Conservation (phyloP, 2,329 filamentous ascomycete genomes). For the Helotiales sp. region DNA sequence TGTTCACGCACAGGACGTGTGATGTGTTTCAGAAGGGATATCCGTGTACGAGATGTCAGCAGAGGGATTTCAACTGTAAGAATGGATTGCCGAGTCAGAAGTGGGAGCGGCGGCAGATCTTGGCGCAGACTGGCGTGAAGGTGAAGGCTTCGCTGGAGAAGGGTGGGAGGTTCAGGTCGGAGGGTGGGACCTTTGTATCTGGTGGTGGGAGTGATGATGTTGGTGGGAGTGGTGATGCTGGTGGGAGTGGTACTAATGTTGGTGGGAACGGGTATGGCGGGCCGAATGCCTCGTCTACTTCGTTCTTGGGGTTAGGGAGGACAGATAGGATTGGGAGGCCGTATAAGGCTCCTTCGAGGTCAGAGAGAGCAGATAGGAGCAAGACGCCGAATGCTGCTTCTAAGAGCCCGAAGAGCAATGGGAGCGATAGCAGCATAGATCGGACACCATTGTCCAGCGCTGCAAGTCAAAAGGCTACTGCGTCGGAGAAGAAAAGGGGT, state of each 20-base stretch:
- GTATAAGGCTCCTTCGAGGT: too few relatives aligned
- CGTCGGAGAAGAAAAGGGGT: too few relatives aligned
- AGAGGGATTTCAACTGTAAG: neutral
- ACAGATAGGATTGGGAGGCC: too few relatives aligned
- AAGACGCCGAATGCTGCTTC: neutral
- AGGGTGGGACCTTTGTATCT: neutral
- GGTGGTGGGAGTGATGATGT: neutral
- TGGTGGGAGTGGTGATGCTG: neutral
- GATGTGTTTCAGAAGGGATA: neutral
- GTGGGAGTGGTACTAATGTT: too few relatives aligned
- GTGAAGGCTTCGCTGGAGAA: neutral
- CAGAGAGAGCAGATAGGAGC: too few relatives aligned
- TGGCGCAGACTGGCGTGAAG: neutral
- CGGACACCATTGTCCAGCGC: neutral
- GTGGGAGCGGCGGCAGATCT: neutral
- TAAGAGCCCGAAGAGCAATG: neutral
- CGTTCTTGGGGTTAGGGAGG: too few relatives aligned
- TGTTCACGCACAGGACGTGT: neutral
- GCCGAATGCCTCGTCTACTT: too few relatives aligned
- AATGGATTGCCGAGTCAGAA: neutral
- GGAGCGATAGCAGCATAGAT: neutral
- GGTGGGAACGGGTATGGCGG: too few relatives aligned
- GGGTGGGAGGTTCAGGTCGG: neutral
- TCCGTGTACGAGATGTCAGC: neutral
- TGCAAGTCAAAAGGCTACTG: too few relatives aligned